phyloP scores from a whole-genome alignment of 2,329 filamentous ascomycete species.

The Colletotrichum ledebouriae region DNA sequence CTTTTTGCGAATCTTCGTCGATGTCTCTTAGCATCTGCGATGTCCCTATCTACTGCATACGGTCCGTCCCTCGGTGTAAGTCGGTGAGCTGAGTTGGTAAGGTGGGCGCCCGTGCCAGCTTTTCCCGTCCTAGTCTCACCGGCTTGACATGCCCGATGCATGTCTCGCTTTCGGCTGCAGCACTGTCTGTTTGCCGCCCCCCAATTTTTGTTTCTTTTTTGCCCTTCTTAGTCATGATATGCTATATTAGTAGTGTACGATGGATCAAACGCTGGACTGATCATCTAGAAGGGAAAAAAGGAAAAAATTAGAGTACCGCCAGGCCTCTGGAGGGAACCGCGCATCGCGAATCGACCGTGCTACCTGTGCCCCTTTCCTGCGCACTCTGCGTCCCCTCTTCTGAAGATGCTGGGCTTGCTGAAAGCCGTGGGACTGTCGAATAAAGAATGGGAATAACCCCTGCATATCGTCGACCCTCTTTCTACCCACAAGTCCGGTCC shows the following conservation, averaged over 20 bases:
- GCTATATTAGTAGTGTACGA: not conserved
- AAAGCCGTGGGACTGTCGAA: constrained; percentile 32
- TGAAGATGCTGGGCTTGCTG: constrained; percentile 29
- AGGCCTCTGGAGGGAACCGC: constrained; percentile 5
- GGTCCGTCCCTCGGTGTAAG: constrained; percentile 23
- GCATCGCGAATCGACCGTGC: constrained; percentile 6
- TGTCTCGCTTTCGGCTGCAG: constrained; percentile 28
- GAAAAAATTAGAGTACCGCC: not conserved
- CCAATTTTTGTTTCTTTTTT: constrained; percentile 29
- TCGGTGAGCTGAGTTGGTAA: constrained; percentile 29
- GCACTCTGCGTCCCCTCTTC: constrained; percentile 15
- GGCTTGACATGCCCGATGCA: constrained; percentile 36
- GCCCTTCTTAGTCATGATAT: constrained; percentile 28
- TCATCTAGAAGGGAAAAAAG: constrained; percentile 18
- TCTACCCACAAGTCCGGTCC: constrained; percentile 38
- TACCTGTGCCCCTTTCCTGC: constrained; percentile 24
- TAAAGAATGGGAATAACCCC: constrained; percentile 29
- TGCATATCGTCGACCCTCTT: constrained; percentile 45
- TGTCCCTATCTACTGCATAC: not conserved
- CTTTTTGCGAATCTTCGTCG: constrained; percentile 6
- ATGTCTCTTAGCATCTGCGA: constrained; percentile 22
- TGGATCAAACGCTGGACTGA: constrained; percentile 23
- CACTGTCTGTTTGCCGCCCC: not conserved
- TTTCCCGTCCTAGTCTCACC: constrained; percentile 17
- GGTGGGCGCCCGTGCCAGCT: constrained; percentile 27